Percentiles rank a stretch among this genome's conserved stretches.
phyloP scores from a whole-genome alignment of 305 asterid species.

The Ruellia speciosa region DNA sequence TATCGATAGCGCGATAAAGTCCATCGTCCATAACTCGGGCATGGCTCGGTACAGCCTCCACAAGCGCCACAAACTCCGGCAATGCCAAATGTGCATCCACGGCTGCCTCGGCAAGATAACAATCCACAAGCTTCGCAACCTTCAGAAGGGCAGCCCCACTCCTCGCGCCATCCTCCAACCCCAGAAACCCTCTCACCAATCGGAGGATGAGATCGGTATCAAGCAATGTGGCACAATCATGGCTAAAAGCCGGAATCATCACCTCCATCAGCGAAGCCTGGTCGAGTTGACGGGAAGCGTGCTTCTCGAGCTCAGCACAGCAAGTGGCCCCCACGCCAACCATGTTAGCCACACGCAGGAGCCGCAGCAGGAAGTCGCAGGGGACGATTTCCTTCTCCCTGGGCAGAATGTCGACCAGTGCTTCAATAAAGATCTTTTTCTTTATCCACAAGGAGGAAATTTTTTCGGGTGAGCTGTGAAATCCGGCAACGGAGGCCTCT shows the following conservation, averaged over 20 bases:
- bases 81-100: conserved; percentile 37
- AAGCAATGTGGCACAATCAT: conserved; percentile 48
- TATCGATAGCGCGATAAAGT: too few species aligned
- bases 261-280: conserved; percentile 63
- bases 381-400: conserved; percentile 56
- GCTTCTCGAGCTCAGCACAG: conserved; percentile 47
- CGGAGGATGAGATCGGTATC: conserved; percentile 57
- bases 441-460: conserved; percentile 41
- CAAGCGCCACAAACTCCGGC: conserved; percentile 45
- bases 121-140: conserved; percentile 68
- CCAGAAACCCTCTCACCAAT: conserved; percentile 43
- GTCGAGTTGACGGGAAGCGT: conserved; percentile 60
- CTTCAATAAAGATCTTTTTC: conserved; percentile 54
- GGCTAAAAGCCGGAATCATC: conserved; percentile 64
- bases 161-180: conserved; percentile 37
- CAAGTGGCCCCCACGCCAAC: conserved; percentile 34
- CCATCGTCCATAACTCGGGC: conserved; percentile 29
- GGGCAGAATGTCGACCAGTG: conserved; percentile 52
- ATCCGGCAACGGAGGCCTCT: conserved; percentile 14
- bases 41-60: conserved; percentile 47
- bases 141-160: conserved; percentile 44
- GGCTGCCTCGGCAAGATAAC: conserved; percentile 72
- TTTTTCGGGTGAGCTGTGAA: too few species aligned
- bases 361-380: conserved; percentile 55
- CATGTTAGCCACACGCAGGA: conserved; percentile 51